Percentiles rank a stretch among this genome's conserved stretches.
Conservation (phyloP, 768 basidiomycete genomes). For the Suillus plorans region DNA sequence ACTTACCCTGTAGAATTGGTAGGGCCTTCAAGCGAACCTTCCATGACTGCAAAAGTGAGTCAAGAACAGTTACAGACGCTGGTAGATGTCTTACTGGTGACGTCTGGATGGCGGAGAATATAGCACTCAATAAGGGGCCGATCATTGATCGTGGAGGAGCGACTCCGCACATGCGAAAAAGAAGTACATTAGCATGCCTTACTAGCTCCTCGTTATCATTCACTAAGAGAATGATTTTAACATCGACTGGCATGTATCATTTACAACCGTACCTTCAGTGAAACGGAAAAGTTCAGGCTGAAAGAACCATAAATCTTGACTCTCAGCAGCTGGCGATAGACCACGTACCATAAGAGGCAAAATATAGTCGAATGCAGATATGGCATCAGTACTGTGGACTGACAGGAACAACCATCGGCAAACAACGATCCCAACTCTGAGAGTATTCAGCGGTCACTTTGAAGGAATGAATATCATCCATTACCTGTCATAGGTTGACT, state of each 20-base stretch:
- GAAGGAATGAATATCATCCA: slow-evolving; percentile 14
- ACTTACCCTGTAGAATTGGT: slow-evolving; percentile 74
- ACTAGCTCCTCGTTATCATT: slow-evolving; percentile 75
- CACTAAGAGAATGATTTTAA: slow-evolving; percentile 37
- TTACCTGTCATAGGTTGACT: slow-evolving; percentile 82
- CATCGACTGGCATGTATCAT: not conserved
- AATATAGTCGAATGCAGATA: slow-evolving; percentile 77
- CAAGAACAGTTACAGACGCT: not conserved
- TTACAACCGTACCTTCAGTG: slow-evolving; percentile 51
- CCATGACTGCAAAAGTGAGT: slow-evolving; percentile 63
- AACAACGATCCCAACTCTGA: slow-evolving; percentile 61
- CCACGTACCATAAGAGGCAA: slow-evolving; percentile 71
- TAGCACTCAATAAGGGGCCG: slow-evolving; percentile 63
- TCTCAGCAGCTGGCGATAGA: not conserved
- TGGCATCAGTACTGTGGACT: slow-evolving; percentile 75
- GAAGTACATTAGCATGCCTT: slow-evolving; percentile 60
- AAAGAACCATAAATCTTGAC: slow-evolving; percentile 10
- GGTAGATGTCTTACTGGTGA: slow-evolving; percentile 56
- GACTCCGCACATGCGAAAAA: slow-evolving; percentile 85
- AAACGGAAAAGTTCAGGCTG: slow-evolving; percentile 77
- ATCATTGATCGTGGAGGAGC: slow-evolving; percentile 72
- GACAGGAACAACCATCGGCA: slow-evolving; percentile 79
- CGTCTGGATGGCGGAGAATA: slow-evolving; percentile 74
- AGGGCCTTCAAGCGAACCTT: slow-evolving; percentile 82
- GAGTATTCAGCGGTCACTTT: not conserved